phyloP scores from a whole-genome alignment of 2,329 filamentous ascomycete species.

The Chaetothyriales sp. region DNA sequence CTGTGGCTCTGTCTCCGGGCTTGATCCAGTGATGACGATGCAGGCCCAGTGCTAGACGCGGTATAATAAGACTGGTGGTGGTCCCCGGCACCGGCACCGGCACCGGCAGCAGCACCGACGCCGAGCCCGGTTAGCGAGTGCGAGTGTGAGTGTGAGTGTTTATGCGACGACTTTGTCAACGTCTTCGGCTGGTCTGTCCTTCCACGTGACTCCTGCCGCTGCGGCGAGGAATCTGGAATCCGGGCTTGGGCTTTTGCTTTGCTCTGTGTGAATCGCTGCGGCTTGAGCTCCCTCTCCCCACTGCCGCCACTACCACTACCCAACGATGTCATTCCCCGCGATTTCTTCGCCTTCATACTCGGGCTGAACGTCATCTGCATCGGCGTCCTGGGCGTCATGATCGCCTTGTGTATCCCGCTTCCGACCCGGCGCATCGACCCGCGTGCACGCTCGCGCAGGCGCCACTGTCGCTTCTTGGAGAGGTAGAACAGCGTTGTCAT shows the following conservation, averaged over 20 bases:
- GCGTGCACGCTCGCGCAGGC: conserved; percentile 54
- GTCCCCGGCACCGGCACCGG: too few species aligned
- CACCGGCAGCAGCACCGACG: neutral
- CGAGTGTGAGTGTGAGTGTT: neutral
- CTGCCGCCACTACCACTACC: neutral
- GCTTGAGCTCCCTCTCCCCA: neutral
- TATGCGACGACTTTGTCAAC: neutral
- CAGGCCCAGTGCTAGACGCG: neutral
- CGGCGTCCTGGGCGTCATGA: conserved; percentile 16
- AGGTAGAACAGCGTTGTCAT: conserved; percentile 54
- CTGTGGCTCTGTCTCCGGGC: neutral
- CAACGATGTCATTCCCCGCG: neutral
- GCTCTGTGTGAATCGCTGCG: neutral
- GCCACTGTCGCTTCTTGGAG: conserved; percentile 76
- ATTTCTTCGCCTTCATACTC: conserved; percentile 4
- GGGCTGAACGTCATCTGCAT: conserved; percentile 11
- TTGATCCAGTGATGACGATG: neutral
- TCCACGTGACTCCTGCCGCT: neutral
- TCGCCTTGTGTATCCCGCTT: conserved; percentile 14
- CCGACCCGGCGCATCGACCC: conserved; percentile 42
- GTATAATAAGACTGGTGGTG: neutral
- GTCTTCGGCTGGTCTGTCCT: neutral
- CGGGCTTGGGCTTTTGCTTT: neutral
- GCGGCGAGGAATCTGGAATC: neutral
- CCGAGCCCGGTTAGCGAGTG: neutral